A percentile compares a stretch with the other conserved stretches of the same genome.
phyloP scores from a whole-genome alignment of 164 flowering plant genomes.

The Warburgia ugandensis region DNA sequence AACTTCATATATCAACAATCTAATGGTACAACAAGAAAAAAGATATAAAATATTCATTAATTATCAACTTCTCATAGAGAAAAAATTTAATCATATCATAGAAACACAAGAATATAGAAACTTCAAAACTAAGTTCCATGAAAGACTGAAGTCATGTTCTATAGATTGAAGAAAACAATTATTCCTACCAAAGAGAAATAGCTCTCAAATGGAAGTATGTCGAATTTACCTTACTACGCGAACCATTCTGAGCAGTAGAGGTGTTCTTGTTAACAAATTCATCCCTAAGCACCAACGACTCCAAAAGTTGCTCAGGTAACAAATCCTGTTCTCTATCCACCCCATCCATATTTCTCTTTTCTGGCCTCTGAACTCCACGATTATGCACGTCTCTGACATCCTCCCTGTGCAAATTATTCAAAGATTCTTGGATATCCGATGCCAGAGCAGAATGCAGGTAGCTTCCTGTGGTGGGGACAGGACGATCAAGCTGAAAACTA shows the following conservation, averaged over 20 bases:
- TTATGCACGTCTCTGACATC: conserved; percentile 14
- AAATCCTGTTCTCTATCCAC: conserved; percentile 26
- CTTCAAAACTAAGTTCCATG: background rate
- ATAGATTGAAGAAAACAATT: background rate
- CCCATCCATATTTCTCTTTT: background rate
- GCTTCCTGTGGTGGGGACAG: conserved; percentile 50
- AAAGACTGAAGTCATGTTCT: background rate
- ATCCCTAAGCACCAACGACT: conserved; percentile 37
- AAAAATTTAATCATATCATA: background rate
- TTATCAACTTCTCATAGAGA: background rate
- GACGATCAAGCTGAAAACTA: conserved; percentile 50
- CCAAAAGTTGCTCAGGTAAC: conserved; percentile 34
- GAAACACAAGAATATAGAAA: background rate
- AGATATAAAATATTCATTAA: background rate
- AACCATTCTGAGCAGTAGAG: conserved; percentile 18
- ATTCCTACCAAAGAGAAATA: background rate
- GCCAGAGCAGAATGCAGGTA: conserved; percentile 44
- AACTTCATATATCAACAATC: too few species aligned
- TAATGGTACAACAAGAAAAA: too few species aligned
- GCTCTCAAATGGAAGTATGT: background rate
- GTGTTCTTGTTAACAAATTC: conserved; percentile 30
- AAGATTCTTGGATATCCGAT: conserved; percentile 39
- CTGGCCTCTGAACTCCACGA: conserved; percentile 3
- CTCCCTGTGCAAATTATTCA: conserved; percentile 22
- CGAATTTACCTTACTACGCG: conserved; percentile 46